Percentiles rank a stretch among this genome's conserved stretches.
These are phyloP conservation scores for Ophiostoma perfectum DNA, from an alignment of 2,329 filamentous ascomycete genomes.

Conservation along the genomic window DNA sequence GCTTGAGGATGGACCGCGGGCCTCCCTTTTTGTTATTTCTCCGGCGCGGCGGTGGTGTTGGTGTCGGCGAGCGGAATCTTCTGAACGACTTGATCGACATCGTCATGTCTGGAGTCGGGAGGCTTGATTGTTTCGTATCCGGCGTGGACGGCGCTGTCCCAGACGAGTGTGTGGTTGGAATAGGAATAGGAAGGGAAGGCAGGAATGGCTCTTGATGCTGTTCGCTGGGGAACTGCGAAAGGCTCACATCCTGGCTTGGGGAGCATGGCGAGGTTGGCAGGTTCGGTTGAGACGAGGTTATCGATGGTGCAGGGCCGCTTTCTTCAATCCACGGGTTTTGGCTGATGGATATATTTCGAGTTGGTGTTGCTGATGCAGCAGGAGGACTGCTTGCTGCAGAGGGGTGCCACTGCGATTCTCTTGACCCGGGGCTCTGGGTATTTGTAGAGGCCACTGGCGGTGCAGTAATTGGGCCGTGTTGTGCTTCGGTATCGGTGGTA, in stretches of 20 bases:
- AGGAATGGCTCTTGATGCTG: not conserved
- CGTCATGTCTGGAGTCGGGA: conserved; percentile 43
- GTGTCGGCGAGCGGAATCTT: conserved; percentile 48
- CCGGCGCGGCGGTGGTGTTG: conserved; percentile 33
- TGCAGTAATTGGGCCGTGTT: not conserved
- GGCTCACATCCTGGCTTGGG: conserved; percentile 1
- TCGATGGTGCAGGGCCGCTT: not conserved
- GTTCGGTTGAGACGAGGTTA: conserved; percentile 11
- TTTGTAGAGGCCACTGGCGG: not conserved
- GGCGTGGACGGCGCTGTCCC: conserved; percentile 30
- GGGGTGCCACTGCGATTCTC: conserved; percentile 18
- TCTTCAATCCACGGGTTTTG: conserved; percentile 24
- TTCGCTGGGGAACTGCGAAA: not conserved
- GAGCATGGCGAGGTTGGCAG: conserved; percentile 20
- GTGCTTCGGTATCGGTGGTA: not conserved
- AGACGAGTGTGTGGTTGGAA: conserved; percentile 12
- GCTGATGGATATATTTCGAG: not conserved
- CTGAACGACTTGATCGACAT: conserved; percentile 49
- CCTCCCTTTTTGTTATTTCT: conserved; percentile 1
- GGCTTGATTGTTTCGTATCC: conserved; percentile 30
- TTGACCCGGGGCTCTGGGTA: conserved; percentile 23
- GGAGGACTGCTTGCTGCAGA: not conserved
- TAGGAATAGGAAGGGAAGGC: not conserved
- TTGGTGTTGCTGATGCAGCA: not conserved
- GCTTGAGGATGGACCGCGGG: conserved; percentile 22